These are phyloP conservation scores for Pseudozyma sp. DNA, from an alignment of 1,284 basidiomycete genomes.

Conservation along the genomic window DNA sequence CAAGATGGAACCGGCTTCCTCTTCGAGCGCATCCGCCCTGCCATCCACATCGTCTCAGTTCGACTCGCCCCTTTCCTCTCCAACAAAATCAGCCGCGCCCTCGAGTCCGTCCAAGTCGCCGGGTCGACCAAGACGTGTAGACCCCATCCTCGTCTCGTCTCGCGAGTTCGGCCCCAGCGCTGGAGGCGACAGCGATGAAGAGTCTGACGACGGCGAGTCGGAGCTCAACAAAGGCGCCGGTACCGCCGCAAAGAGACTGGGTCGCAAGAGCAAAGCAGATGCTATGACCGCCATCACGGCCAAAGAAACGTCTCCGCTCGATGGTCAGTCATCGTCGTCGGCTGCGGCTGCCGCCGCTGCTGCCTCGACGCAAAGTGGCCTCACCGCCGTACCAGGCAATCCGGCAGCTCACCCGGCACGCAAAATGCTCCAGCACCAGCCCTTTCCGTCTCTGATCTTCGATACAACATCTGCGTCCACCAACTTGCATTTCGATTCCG, in stretches of 20 bases:
- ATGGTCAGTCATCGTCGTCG: conserved; percentile 5
- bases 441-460: conserved; percentile 40
- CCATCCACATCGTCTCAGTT: conserved; percentile 16
- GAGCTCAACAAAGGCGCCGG: conserved; percentile 28
- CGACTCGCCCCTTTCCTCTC: conserved; percentile 31
- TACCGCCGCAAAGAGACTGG: conserved; percentile 36
- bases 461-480: conserved; percentile 4
- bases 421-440: conserved; percentile 40
- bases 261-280: conserved; percentile 54
- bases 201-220: conserved; percentile 30
- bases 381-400: conserved; percentile 21
- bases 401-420: conserved; percentile 45
- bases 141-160: conserved; percentile 45
- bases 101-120: conserved; percentile 40
- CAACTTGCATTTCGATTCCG: not conserved
- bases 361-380: not conserved
- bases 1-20: conserved; percentile 26
- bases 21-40: conserved; percentile 10
- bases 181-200: conserved; percentile 37
- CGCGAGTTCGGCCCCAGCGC: conserved; percentile 47
- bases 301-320: conserved; percentile 12
- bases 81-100: conserved; percentile 22
- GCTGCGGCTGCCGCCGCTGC: not conserved
- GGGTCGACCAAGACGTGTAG: conserved; percentile 30
- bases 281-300: conserved; percentile 38